Evolutionary conservation across 2,329 filamentous ascomycete species (phyloP), one percentile per base, ranked within the genome.

Genomic region (Trichoderma koningii): DNA sequence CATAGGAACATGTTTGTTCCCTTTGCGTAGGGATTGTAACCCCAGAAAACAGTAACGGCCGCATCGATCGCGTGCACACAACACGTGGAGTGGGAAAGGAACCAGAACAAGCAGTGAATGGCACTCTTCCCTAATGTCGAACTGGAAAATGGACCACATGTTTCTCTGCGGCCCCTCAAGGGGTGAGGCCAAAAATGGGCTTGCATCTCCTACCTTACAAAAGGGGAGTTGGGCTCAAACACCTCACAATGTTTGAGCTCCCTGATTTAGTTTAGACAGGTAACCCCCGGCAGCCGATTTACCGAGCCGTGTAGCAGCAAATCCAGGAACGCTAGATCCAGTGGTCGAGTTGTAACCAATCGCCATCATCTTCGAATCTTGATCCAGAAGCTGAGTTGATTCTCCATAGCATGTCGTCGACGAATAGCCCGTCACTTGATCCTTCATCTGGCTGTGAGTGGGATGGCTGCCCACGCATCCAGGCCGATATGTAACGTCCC

Each of bases 261-360:
- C 61, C 61, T 56, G 21, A 56, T 64, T 42, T 44, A 30, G 61
- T 42, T 26, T 56, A 56, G 61, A 56, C 52, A 14, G 3, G 9
- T 47, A n/a, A 15, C 34, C 61, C 30, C 30, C 30, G 42, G 48
- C 30, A 45, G 53, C 61, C 52, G 61, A 64, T 56, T 55, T 64
- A 55, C 61, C 61, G 61, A 64, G 44, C 61, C 30, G 53, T 64
- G 61, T 64, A 55, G 61, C 61, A 48, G 51, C 55, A 56, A 38
- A 44, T 64, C 61, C 61, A 64, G 61, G 61, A 64, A 64, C 61
- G 53, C 52, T 44, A 52, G 52, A 64, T 56, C 28, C 53, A 51
- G 60, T 63, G 50, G 50, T 26, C 41, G 14, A 26, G 28, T n/a
- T 50, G 30, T 38, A 34, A 28, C 61, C 61, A 64, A 64, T 64